Evolutionary conservation across 306 rosid species (phyloP), one percentile per base, ranked within the genome.

Genomic region (Vicia faba): DNA sequence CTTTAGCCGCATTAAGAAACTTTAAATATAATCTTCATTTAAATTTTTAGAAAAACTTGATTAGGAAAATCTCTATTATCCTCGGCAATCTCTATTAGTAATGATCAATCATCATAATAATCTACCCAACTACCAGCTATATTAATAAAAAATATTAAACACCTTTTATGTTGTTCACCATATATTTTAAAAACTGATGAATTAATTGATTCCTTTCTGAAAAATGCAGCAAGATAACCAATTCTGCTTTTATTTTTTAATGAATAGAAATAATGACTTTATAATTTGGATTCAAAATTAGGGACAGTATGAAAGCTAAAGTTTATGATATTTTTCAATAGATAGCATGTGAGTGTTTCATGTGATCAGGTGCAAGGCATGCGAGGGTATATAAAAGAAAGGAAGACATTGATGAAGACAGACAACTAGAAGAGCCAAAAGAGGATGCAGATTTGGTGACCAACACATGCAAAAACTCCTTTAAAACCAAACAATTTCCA

Each of bases 341-440:
- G 29, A 66, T 70, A 73, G 44, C 82, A 67, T 78, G 70, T 38
- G 4, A 64, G 12, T 39, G 29, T 19, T 49, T 65, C 81, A 66
- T 78, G 78, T 44, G 75, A 54, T 73, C 68, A 35, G 75, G 56
- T 73, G 49, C 74, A 72, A 72, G 66, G 71, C 75, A 39, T 28
- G 61, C 18, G 20, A 31, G 64, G 20, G 48, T 38, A 43, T 26
- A 55, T 20, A 18, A 50, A 68, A 69, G 53, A 43, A 53, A 31
- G 55, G 26, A 41, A 58, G 49, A 48, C 58, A 77, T 29, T 71
- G 72, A 77, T 48, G 73, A 59, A 77, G 58, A 71, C 66, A 59
- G 63, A 78, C 63, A 61, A 70, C 29, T 12, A 53, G 28, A 49
- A 78, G 64, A 6, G 41, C 67, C 19, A 70, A 31, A 66, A 53